phyloP scores from a whole-genome alignment of 1,139 yeast species.

The Suhomyces chickasaworum region DNA sequence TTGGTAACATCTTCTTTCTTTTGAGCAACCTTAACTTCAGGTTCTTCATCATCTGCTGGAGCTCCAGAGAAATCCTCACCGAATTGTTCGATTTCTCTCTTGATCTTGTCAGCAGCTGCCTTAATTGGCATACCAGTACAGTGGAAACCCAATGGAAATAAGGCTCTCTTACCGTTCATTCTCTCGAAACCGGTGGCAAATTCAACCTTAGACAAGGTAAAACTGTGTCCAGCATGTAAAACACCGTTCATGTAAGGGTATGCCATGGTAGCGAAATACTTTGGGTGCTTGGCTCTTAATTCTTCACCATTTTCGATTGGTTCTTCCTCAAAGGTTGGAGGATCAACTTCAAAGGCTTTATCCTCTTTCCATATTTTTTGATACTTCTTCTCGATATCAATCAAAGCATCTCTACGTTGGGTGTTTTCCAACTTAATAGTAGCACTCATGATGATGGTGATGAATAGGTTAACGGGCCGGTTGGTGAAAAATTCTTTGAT shows the following conservation, averaged over 20 bases:
- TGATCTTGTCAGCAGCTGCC: slow-evolving; percentile 94
- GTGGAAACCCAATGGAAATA: slow-evolving; percentile 97
- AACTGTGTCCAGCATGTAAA: slow-evolving; percentile 95
- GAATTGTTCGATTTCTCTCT: slow-evolving; percentile 88
- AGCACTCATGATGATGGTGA: slow-evolving; percentile 38
- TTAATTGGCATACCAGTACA: slow-evolving; percentile 99
- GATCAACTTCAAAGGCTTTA: slow-evolving; percentile 80
- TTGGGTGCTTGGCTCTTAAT: slow-evolving; percentile 78
- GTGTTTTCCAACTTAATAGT: slow-evolving; percentile 56
- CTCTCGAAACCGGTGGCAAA: slow-evolving; percentile 93
- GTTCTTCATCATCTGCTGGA: slow-evolving; percentile 59
- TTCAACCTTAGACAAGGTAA: slow-evolving; percentile 93
- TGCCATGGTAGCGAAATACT: slow-evolving; percentile 92
- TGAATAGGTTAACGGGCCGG: neutral
- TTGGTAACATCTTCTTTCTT: slow-evolving; percentile 80
- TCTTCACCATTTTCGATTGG: slow-evolving; percentile 66
- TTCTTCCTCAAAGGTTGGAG: slow-evolving; percentile 72
- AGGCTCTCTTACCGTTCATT: slow-evolving; percentile 88
- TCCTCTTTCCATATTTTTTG: slow-evolving; percentile 87
- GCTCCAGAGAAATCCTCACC: slow-evolving; percentile 80
- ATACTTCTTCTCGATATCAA: slow-evolving; percentile 86
- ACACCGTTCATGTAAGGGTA: slow-evolving; percentile 99
- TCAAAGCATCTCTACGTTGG: slow-evolving; percentile 89
- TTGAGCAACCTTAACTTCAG: slow-evolving; percentile 33
- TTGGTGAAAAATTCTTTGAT: slow-evolving; percentile 9